Conservation (phyloP, 768 basidiomycete species). For the Suillus alpinus region DNA sequence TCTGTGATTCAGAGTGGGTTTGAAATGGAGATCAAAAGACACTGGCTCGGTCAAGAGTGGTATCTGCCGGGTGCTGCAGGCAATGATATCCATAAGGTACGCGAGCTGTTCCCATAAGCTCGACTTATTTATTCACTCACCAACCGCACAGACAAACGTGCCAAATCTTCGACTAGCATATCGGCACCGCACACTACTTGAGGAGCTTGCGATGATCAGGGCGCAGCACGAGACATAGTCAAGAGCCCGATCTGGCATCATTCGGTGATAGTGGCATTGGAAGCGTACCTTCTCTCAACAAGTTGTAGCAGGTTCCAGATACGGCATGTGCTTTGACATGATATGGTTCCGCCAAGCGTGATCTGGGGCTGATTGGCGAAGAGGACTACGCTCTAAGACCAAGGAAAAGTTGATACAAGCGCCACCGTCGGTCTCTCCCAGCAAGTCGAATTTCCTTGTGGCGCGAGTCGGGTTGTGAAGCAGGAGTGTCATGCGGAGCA, state of each 20-base stretch:
- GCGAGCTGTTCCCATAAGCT: slow-evolving; percentile 9
- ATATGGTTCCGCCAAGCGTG: not conserved
- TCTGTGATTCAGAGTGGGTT: slow-evolving; percentile 96
- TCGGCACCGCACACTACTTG: slow-evolving; percentile 84
- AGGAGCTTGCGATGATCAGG: slow-evolving; percentile 75
- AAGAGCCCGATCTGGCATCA: not conserved
- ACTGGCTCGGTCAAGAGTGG: slow-evolving; percentile 93
- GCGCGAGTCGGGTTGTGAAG: not conserved
- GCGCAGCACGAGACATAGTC: slow-evolving; percentile 18
- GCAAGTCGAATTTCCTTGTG: not conserved
- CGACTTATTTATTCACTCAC: slow-evolving; percentile 4
- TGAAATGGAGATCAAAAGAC: slow-evolving; percentile 96
- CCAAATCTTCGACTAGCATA: slow-evolving; percentile 89
- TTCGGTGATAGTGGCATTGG: not conserved
- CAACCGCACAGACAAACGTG: slow-evolving; percentile 79
- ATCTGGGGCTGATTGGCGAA: not conserved
- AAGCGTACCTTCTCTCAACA: not conserved
- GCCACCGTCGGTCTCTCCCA: not conserved
- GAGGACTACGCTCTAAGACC: not conserved
- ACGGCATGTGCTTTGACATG: not conserved
- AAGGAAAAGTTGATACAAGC: not conserved
- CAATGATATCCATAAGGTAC: slow-evolving; percentile 93
- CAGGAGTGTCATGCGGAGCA: not conserved
- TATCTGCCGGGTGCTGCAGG: slow-evolving; percentile 90
- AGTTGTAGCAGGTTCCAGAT: not conserved